Evolutionary conservation across 805 yeast genomes (phyloP).

Genomic region (Suhomyces kilbournensis): DNA sequence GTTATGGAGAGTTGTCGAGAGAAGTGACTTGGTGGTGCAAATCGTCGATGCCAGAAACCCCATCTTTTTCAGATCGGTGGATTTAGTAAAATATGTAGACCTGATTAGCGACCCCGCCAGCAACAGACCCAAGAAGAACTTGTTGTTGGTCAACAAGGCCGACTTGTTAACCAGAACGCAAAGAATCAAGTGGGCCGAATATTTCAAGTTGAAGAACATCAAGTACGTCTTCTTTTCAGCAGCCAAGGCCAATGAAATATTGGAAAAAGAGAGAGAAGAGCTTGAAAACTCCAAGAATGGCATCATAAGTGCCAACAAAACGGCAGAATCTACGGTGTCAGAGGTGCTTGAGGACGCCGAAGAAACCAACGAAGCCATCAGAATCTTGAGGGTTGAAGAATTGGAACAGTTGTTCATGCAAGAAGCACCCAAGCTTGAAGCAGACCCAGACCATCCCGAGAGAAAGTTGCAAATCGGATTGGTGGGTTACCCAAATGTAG

Average conservation of each 20-base stretch:
- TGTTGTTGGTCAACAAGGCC: constrained; percentile 88
- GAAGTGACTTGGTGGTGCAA: constrained; percentile 91
- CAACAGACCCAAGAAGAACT: constrained; percentile 58
- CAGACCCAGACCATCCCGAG: constrained; percentile 55
- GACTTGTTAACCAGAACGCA: constrained; percentile 79
- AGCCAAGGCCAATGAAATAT: constrained; percentile 69
- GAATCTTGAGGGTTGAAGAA: constrained; percentile 78
- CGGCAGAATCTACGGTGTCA: constrained; percentile 1
- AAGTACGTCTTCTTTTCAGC: constrained; percentile 93
- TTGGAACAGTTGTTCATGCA: constrained; percentile 74
- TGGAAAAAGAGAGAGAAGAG: constrained; percentile 59
- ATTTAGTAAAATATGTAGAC: constrained; percentile 77
- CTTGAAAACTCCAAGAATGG: constrained; percentile 25
- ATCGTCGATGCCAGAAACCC: constrained; percentile 98
- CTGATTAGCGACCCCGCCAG: constrained; percentile 59
- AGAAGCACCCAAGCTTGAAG: constrained; percentile 70
- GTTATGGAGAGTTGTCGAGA: constrained; percentile 95
- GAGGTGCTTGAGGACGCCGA: constrained; percentile 21
- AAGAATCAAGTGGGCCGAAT: constrained; percentile 82
- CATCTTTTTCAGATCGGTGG: constrained; percentile 80
- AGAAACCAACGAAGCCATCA: constrained; percentile 38
- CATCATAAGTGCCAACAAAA: constrained; percentile 1
- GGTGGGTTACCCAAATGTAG: constrained; percentile 94
- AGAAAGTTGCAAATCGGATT: constrained; percentile 80
- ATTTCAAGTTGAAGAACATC: constrained; percentile 66